Evolutionary conservation across 257 asterid species (phyloP), one percentile per base, ranked within the genome.

Genomic region (Solanum ossicruentum): DNA sequence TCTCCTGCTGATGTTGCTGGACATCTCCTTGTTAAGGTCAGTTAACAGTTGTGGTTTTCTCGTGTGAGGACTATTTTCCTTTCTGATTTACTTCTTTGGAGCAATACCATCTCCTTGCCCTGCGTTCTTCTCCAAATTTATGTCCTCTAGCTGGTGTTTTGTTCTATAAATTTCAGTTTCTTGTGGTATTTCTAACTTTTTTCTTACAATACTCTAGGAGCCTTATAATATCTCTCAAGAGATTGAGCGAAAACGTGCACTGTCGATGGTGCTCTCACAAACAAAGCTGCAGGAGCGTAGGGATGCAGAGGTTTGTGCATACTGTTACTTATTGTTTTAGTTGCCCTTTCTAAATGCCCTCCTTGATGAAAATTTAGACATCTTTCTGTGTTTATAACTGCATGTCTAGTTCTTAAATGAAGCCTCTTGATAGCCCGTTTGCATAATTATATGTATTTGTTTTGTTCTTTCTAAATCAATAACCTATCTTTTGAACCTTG

Each of bases 271-370:
- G 71, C 97, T 97, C 87, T 97, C 98, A 87, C 98, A 95, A 81
- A 93, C 98, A 83, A 97, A 94, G 92, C 98, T 90, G 75, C 97
- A 97, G 89, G 99, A 95, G 88, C 96, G 93, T 79, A 93, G 86
- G 91, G 98, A 95, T 90, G 93, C 95, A 82, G 97, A 93, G 96
- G 98, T 96, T 85, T 65, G 88, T 80, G 49, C 49, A 78, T 78
- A 15, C 63, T 10, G 63, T 87, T 45, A 26, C 65, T 26, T 52
- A 78, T 52, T 18, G 7, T 78, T 45, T 17, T 52, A 16, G 63
- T 77, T 49, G 7, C 23, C 3, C 63, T 78, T 54, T 78, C 26
- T 16, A 26, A 51, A 52, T 51, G 23, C 15, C 16, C 47, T 51
- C 82, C 61, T 51, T 16, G 47, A 77, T 77, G 57, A 52, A 32